Base-by-base conservation (phyloP, 139 green algal genomes). In the Coelastrella sp. region DNA sequence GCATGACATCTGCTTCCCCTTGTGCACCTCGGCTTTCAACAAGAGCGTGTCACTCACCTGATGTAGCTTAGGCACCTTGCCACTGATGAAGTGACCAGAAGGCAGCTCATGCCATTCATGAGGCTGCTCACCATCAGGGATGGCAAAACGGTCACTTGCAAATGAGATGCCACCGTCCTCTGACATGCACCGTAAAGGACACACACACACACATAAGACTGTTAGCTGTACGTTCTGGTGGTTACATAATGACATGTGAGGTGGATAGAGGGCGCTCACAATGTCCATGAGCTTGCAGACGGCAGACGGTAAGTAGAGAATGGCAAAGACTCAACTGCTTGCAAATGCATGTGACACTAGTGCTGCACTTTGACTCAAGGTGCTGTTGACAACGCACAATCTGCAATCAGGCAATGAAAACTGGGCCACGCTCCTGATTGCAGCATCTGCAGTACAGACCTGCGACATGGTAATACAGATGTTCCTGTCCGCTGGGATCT, bases 71-170 rank as follows among this genome's bases (percentile, higher is more conserved):
- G 88, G 87, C 23, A 69, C 43, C 32, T 78, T 84, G 34, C 90
- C 90, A 25, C 27, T 59, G 67, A 96, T 85, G 76, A 91, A 96
- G 60, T 96, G 92, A 6, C 94, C 94, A 19, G 94, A 91, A 17
- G 89, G 89, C 37, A 96, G 57, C 85, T 95, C 89, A 5, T 60
- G 19, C 94, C 94, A 96, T 32, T 87, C 79, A 51, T 79, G 48
- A 30, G 71, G 59, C 62, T 38, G 45, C 40, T 81, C 71, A 4
- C 66, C 69, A 35, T 81, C 87, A 19, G 78, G 60, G 17, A 93
- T 50, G 5, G 38, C 40, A 17, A 87, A 79, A 64, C 68, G 86
- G 73, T 38, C 79, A 79, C 85, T 93, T 50, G 89, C 84, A 45
- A 94, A 90, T 5, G 82, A 78, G 5, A 95, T 32, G 1, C 74